Evolutionary conservation across 73 alveolate species (phyloP), one percentile per base, ranked within the genome.

Genomic region (Halteria grandinella): DNA sequence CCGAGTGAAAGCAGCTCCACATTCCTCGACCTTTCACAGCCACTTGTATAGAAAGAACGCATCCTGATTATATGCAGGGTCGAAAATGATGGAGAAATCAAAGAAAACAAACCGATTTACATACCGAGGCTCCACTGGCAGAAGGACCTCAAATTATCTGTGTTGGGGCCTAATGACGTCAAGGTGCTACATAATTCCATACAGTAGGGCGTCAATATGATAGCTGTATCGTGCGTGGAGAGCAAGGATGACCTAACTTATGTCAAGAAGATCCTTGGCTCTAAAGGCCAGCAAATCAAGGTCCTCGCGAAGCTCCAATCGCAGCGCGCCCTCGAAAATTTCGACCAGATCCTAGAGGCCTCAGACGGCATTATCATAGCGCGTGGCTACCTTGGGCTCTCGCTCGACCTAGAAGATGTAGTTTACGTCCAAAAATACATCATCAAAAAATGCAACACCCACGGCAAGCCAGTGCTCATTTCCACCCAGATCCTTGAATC

Each of bases 401-500:
- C 45, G 12, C 50, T 39, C 10, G 7, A 14, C 47, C 39, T 53
- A 12, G 69, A 53, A 53, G 69, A 53, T 8, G 69, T 53, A 20
- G 44, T 21, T 17, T 23, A 53, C 24, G 39, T 70, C 10, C 54
- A 49, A 52, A 70, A 70, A 50, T 25, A 70, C 23, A 53, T 52
- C 48, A 47, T 70, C 10, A 70, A 53, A 70, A 52, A 29, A 25
- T 70, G 83, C 40, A 70, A 70, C 39, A 49, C 18, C 1, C 27
- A 52, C 0, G 48, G 59, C 12, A 78, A 78, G 83, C 89, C 89
- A n/a, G 76, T 45, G 21, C 63, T 78, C 12, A 37, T 78, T 3
- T 55, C 86, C 20, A 78, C 89, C 14, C 86, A 78, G 31, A 3
- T 78, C 20, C 17, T 69, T 20, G 73, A 70, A 27, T 41, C 75